These are phyloP conservation scores for Diaporthe velutina DNA, from an alignment of 2,329 filamentous ascomycete species.

Conservation along the genomic window DNA sequence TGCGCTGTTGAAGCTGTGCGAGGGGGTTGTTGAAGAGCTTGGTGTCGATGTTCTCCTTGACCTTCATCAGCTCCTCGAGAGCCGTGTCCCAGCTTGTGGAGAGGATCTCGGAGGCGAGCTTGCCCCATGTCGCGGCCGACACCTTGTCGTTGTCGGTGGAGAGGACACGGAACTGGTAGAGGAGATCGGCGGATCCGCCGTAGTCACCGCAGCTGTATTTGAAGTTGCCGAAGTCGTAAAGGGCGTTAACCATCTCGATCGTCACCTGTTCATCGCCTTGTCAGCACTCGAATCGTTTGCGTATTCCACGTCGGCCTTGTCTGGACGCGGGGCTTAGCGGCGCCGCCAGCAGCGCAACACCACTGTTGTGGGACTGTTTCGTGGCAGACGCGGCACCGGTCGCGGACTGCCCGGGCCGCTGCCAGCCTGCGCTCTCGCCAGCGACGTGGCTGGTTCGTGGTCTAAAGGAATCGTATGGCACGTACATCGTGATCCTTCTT, in stretches of 20 bases:
- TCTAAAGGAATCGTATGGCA: slow-evolving; percentile 39
- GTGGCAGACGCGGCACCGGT: too few species aligned
- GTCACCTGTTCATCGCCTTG: slow-evolving; percentile 71
- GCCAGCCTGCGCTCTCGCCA: not conserved
- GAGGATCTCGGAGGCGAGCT: slow-evolving; percentile 95
- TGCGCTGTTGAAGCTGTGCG: slow-evolving; percentile 94
- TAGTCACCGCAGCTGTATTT: slow-evolving; percentile 99
- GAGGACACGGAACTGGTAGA: slow-evolving; percentile 98
- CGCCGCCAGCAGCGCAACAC: not conserved
- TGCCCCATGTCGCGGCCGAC: slow-evolving; percentile 95
- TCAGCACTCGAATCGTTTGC: slow-evolving; percentile 37
- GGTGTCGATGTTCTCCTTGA: slow-evolving; percentile 92
- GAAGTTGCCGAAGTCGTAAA: slow-evolving; percentile 97
- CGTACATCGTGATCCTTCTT: slow-evolving; percentile 94
- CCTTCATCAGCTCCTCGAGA: slow-evolving; percentile 90
- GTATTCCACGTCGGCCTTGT: not conserved
- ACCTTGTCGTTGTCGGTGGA: slow-evolving; percentile 99
- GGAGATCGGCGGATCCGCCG: slow-evolving; percentile 86
- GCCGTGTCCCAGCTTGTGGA: slow-evolving; percentile 95
- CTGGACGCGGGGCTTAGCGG: not conserved
- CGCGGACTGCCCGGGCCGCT: not conserved
- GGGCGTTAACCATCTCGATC: slow-evolving; percentile 92
- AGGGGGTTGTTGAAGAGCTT: slow-evolving; percentile 97
- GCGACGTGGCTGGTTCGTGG: not conserved
- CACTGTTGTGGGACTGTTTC: too few species aligned